These are phyloP conservation scores for Trypanosoma mega DNA, from an alignment of 208 protist species.

Conservation along the genomic window DNA sequence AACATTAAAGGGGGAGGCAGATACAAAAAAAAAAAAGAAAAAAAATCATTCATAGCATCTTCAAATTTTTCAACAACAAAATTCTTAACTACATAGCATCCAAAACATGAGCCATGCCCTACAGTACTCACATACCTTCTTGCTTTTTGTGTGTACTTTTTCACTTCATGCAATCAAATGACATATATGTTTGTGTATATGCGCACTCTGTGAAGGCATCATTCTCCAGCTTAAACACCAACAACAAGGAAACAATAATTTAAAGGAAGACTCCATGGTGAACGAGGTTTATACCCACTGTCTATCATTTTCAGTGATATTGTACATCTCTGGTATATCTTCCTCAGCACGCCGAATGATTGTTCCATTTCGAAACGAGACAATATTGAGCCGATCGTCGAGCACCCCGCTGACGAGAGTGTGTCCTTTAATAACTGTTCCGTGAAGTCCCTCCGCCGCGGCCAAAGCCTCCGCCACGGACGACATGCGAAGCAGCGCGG, in stretches of 20 bases:
- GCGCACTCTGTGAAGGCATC: no score
- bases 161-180: no score
- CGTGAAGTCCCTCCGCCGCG: constrained; percentile 61
- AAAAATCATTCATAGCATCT: background rate
- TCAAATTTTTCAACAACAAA: no score
- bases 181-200: no score
- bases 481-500: constrained; percentile 74
- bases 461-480: constrained; percentile 60
- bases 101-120: no score
- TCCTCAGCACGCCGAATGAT: constrained; percentile 32
- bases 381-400: constrained; percentile 64
- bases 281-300: constrained; percentile 54
- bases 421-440: constrained; percentile 38
- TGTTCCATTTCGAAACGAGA: constrained; percentile 55
- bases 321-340: constrained; percentile 24
- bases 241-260: no score
- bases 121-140: no score
- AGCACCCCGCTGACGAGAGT: constrained; percentile 62
- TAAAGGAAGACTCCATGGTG: no score
- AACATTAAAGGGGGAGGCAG: background rate
- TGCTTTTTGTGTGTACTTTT: constrained; percentile 2
- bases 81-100: no score
- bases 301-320: constrained; percentile 60
- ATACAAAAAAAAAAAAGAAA: constrained; percentile 22
- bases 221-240: no score